Conservation (phyloP, 352 stramenopile genomes). For the Aphanomyces astaci region DNA sequence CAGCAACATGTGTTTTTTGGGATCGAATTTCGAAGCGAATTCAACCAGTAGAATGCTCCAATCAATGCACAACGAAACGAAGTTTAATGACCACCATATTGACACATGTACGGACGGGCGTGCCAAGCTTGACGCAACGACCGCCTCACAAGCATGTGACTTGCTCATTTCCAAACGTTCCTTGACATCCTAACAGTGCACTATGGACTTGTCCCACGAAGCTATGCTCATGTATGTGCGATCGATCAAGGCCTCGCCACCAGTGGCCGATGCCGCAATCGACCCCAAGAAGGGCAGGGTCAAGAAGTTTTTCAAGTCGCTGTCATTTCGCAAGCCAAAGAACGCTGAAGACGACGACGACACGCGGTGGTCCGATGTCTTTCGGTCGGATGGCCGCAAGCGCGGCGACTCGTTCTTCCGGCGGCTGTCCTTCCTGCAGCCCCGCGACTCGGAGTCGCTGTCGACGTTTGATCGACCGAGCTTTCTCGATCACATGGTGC, state of each 20-base stretch:
- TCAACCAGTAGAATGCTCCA: too few species aligned
- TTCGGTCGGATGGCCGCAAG: not conserved
- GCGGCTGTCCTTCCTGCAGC: constrained; percentile 1
- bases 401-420: not conserved
- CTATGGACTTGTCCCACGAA: not conserved
- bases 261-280: not conserved
- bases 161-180: not conserved
- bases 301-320: not conserved
- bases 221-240: constrained; percentile 12
- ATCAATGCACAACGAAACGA: too few species aligned
- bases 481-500: not conserved
- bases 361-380: not conserved
- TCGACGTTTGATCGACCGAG: not conserved
- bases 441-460: not conserved
- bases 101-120: too few species aligned
- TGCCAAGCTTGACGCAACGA: too few species aligned
- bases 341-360: not conserved
- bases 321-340: not conserved
- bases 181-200: not conserved
- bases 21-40: too few species aligned
- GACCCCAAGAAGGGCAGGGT: not conserved
- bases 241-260: not conserved
- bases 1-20: too few species aligned
- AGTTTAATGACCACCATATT: too few species aligned
- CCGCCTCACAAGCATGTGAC: too few species aligned